Evolutionary conservation across 305 asterid genomes (phyloP).

Genomic region (Withania somnifera): DNA sequence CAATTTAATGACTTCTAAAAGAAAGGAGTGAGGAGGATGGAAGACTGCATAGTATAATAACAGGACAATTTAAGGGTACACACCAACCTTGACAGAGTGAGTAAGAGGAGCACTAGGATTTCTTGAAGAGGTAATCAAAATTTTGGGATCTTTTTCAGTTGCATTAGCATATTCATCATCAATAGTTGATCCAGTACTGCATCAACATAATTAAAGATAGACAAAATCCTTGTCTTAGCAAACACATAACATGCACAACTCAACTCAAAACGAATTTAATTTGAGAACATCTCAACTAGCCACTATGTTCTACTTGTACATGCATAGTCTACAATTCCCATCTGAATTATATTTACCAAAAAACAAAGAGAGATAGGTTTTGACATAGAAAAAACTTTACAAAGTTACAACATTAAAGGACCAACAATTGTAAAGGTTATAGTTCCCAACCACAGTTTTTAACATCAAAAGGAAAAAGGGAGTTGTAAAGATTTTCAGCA

Average conservation of each 20-base stretch:
- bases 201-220: not conserved
- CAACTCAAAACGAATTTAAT: not conserved
- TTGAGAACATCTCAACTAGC: not conserved
- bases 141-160: slow-evolving; percentile 65
- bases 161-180: slow-evolving; percentile 92
- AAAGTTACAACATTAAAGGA: not conserved
- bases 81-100: slow-evolving; percentile 75
- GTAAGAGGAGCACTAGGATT: slow-evolving; percentile 90
- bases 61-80: not conserved
- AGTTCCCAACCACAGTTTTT: not conserved
- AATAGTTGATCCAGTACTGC: slow-evolving; percentile 67
- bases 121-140: slow-evolving; percentile 77
- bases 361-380: not conserved
- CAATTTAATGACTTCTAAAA: not conserved
- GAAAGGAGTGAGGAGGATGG: not conserved
- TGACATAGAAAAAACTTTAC: not conserved
- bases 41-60: not conserved
- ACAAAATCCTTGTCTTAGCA: not conserved
- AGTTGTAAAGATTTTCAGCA: not conserved
- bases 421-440: not conserved
- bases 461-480: not conserved
- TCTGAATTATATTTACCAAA: not conserved
- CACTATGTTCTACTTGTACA: not conserved
- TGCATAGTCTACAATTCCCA: not conserved
- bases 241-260: not conserved